Evolutionary conservation across 139 green algal genomes (phyloP).

Genomic region (Tetratostichococcus sp.): DNA sequence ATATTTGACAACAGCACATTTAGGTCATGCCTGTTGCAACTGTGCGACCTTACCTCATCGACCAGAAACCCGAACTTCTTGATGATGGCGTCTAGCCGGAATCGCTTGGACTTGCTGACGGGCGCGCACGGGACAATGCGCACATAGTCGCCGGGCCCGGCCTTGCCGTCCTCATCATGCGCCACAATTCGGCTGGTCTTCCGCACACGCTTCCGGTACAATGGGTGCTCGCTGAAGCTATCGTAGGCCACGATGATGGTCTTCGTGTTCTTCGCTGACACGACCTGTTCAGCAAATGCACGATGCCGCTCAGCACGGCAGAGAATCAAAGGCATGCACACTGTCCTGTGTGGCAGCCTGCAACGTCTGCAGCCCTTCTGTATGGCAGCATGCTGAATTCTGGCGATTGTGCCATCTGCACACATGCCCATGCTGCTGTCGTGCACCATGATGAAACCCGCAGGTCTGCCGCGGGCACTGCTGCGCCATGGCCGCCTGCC

Average conservation of each 20-base stretch:
- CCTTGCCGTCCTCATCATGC: neutral
- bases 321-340: neutral
- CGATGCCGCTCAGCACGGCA: neutral
- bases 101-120: neutral
- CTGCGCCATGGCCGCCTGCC: too few species aligned
- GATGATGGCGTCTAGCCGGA: neutral
- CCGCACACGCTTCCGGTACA: neutral
- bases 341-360: too few species aligned
- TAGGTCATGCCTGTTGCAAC: too few species aligned
- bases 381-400: too few species aligned
- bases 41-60: neutral
- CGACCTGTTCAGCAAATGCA: neutral
- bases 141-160: neutral
- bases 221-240: neutral
- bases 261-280: neutral
- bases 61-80: neutral
- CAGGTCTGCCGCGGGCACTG: too few species aligned
- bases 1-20: too few species aligned
- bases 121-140: neutral
- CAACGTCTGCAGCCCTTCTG: too few species aligned
- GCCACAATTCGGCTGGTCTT: neutral
- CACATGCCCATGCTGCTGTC: too few species aligned
- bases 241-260: neutral
- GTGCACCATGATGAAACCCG: neutral
- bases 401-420: too few species aligned